Conservation (phyloP, 225 moss, liverwort and hornwort species). For the Lunularia cruciata region DNA sequence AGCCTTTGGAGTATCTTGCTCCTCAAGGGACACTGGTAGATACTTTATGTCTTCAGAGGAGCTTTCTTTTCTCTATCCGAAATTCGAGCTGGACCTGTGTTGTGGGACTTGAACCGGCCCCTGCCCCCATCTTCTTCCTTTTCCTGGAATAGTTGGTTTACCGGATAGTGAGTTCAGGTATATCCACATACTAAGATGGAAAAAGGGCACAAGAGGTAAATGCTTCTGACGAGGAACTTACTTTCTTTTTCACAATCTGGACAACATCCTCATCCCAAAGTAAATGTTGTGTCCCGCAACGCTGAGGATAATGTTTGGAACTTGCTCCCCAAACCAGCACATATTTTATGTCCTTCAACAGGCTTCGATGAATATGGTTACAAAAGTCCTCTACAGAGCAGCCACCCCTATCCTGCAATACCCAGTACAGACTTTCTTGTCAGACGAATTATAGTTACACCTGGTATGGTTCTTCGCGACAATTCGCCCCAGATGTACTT, state of each 20-base stretch:
- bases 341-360: conserved; percentile 93
- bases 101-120: conserved; percentile 98
- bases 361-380: conserved; percentile 94
- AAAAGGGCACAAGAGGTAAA: neutral
- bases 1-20: neutral
- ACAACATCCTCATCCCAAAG: conserved; percentile 97
- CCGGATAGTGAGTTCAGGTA: no score
- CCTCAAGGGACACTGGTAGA: neutral
- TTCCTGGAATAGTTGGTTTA: conserved; percentile 81
- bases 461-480: no score
- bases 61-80: conserved; percentile 99
- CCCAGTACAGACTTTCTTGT: no score
- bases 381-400: conserved; percentile 98
- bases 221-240: conserved; percentile 9
- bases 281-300: conserved; percentile 90
- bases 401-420: conserved; percentile 99
- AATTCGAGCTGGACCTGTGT: conserved; percentile 84
- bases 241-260: conserved; percentile 99
- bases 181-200: no score
- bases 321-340: conserved; percentile 97
- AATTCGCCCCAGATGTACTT: no score
- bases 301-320: conserved; percentile 96
- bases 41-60: conserved; percentile 59
- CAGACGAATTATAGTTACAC: no score
- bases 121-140: conserved; percentile 99